A percentile compares a stretch with the other conserved stretches of the same genome.
Evolutionary conservation across 1,139 yeast species (phyloP).

Genomic region (Protomyces lactucae-debilis): DNA sequence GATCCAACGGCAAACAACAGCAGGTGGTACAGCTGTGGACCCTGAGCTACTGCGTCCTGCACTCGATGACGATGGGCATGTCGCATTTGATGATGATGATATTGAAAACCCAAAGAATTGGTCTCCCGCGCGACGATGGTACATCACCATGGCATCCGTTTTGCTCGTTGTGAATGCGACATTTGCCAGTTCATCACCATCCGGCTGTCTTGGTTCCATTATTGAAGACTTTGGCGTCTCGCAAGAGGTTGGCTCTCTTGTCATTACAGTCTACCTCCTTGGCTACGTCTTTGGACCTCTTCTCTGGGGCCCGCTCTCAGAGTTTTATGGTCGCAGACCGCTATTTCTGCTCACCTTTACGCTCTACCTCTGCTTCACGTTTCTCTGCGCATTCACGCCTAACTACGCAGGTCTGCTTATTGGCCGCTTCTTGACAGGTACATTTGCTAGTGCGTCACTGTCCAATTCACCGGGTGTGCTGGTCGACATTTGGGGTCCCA

Average conservation of each 20-base stretch:
- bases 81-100: constrained; percentile 39
- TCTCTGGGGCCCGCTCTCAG: constrained; percentile 85
- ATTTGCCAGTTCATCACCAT: constrained; percentile 47
- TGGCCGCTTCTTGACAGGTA: constrained; percentile 82
- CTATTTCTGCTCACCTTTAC: constrained; percentile 73
- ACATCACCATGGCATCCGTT: constrained; percentile 43
- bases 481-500: constrained; percentile 57
- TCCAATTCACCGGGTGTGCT: constrained; percentile 73
- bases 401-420: constrained; percentile 76
- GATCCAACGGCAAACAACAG: not conserved
- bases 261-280: constrained; percentile 77
- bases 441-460: constrained; percentile 75
- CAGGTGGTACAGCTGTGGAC: not conserved
- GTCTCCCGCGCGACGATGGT: constrained; percentile 42
- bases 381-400: constrained; percentile 83
- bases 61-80: constrained; percentile 3
- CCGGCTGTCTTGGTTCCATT: constrained; percentile 68
- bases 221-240: constrained; percentile 61
- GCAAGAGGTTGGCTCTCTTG: constrained; percentile 69
- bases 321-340: constrained; percentile 78
- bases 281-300: constrained; percentile 73
- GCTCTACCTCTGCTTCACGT: constrained; percentile 70
- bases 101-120: constrained; percentile 52
- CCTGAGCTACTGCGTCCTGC: not conserved
- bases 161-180: constrained; percentile 46